Conservation (phyloP, 441 rosid genomes). For the Gossypium aridum region DNA sequence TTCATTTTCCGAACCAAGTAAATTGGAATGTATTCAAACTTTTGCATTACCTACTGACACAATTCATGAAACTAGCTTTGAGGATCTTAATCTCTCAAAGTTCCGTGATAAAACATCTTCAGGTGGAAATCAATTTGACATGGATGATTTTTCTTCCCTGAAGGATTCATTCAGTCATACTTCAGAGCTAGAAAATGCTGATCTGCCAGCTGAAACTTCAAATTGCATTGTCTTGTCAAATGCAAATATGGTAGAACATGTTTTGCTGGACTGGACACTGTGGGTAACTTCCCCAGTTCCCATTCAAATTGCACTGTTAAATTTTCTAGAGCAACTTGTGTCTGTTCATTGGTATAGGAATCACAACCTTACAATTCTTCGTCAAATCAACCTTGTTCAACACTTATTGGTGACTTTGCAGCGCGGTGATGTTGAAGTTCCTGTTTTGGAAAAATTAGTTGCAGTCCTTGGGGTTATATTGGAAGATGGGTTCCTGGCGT, state of each 20-base stretch:
- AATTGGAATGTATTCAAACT: constrained; percentile 41
- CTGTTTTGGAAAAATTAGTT: constrained; percentile 94
- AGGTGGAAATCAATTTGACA: constrained; percentile 89
- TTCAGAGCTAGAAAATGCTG: constrained; percentile 90
- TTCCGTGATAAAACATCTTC: constrained; percentile 84
- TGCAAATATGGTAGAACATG: constrained; percentile 99
- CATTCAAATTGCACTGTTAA: constrained; percentile 88
- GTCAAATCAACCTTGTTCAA: constrained; percentile 93
- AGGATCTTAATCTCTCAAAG: constrained; percentile 76
- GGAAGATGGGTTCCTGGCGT: constrained; percentile 92
- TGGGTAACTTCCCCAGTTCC: constrained; percentile 95
- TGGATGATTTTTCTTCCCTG: constrained; percentile 88
- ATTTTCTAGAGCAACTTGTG: constrained; percentile 97
- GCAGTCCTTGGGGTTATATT: constrained; percentile 95
- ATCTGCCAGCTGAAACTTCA: constrained; percentile 78
- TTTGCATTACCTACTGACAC: constrained; percentile 44
- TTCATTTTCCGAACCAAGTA: constrained; percentile 94
- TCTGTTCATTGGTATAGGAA: constrained; percentile 99
- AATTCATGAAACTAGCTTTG: constrained; percentile 70
- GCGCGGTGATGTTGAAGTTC: constrained; percentile 99
- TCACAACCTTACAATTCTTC: constrained; percentile 95
- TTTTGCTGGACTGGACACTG: constrained; percentile 98
- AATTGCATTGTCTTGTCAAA: constrained; percentile 98
- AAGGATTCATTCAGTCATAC: constrained; percentile 93
- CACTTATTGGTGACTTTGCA: constrained; percentile 94